Evolutionary conservation across 129 eudicot species (phyloP).

Genomic region (Flaveria linearis): DNA sequence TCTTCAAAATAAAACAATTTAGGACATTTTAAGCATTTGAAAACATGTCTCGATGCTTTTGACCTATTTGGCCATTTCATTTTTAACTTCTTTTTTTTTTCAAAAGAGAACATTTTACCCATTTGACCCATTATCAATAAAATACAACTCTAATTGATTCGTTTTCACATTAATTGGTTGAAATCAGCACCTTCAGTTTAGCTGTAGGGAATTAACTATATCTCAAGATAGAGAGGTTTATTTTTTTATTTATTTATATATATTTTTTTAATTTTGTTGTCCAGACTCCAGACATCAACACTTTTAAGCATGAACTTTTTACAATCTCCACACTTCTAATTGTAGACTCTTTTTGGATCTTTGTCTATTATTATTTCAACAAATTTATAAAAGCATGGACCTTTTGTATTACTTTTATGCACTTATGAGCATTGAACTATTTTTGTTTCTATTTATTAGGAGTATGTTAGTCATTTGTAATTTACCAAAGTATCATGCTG

Average conservation of each 20-base stretch:
- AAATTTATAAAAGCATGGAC: neutral
- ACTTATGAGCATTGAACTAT: neutral
- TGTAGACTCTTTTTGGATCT: neutral
- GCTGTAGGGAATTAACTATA: neutral
- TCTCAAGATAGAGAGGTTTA: neutral
- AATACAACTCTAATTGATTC: neutral
- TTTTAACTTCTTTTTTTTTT: neutral
- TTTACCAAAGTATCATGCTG: neutral
- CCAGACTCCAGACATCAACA: neutral
- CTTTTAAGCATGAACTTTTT: neutral
- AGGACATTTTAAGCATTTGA: conserved; percentile 11
- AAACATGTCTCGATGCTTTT: conserved; percentile 3
- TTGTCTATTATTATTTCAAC: neutral
- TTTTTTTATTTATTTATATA: too few relatives aligned
- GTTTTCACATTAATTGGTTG: neutral
- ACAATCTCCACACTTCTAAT: neutral
- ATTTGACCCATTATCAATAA: neutral
- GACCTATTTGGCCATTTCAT: neutral
- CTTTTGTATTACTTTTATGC: neutral
- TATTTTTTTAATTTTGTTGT: too few relatives aligned
- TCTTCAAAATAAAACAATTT: neutral
- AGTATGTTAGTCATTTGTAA: neutral
- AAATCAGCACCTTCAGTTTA: neutral
- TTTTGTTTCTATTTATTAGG: neutral
- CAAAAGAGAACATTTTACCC: neutral